Base-by-base conservation (phyloP, 345 rosid species). In the Eucalyptus urophylla region DNA sequence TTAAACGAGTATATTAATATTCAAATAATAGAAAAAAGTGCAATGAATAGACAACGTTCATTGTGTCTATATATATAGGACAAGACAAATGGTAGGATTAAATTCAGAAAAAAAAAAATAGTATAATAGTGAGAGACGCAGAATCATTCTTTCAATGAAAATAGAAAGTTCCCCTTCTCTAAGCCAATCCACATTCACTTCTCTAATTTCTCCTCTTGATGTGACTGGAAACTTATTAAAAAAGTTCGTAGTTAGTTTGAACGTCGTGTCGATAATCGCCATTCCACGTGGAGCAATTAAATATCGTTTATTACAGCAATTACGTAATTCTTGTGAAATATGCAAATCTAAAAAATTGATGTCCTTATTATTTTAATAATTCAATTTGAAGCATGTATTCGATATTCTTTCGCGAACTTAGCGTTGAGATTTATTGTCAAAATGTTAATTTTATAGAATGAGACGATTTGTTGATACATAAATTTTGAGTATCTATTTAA, bases 201-300 rank as follows among this genome's bases (percentile, higher is more conserved):
- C 11, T 65, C 76, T 14, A n/a, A 65, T 62, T 62, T 62, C 33
- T 62, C 33, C 4, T 7, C 56, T 17, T 51, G 56, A 51, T 51
- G 56, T 51, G 56, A 51, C 56, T 51, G 56, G 22, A 51, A 51
- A 51, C 56, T 51, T 51, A 17, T 51, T 17, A 0, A 51, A 51
- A 17, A 51, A 51, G 8, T 51, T 3, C 0, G 4, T 51, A 17
- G 0, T 51, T 51, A 51, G 22, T 0, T 17, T 51, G 56, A 51
- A 51, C 56, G 4, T 51, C 22, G 9, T 51, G 56, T 51, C 0
- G 31, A 65, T n/a, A n/a, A 8, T 0, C 37, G 17, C 37, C 19
- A 12, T 65, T n/a, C 33, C 76, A 8, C 19, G 76, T 8, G 19
- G 37, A n/a, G 37, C 7, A 12, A 21, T 65, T 65, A 14, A 65